phyloP scores from a whole-genome alignment of 2,329 filamentous ascomycete genomes.

The Lasiodiplodia gonubiensis region DNA sequence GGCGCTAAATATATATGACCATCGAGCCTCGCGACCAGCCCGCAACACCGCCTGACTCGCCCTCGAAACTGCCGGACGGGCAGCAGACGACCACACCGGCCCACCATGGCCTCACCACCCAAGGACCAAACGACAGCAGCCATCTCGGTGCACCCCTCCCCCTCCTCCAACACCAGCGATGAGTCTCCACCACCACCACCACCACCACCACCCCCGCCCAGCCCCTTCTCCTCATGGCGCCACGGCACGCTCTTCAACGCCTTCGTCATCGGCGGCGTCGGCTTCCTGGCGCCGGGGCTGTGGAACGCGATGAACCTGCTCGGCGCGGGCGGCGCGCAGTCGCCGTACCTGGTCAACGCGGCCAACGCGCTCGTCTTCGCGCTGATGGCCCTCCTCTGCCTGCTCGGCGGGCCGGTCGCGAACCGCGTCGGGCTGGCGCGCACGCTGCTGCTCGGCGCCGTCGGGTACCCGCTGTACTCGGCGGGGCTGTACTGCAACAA shows the following conservation, averaged over 20 bases:
- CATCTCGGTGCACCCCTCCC: background rate
- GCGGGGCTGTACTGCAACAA: conserved; percentile 59
- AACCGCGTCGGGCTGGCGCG: conserved; percentile 57
- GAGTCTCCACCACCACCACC: background rate
- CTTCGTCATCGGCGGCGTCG: conserved; percentile 59
- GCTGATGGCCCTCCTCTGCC: conserved; percentile 54
- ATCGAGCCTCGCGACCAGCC: too few relatives aligned
- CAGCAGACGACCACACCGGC: too few relatives aligned
- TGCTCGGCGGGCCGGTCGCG: conserved; percentile 56
- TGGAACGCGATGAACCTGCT: conserved; percentile 64
- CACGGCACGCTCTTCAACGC: conserved; percentile 61
- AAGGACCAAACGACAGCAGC: too few relatives aligned
- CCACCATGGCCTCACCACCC: too few relatives aligned
- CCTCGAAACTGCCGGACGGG: too few relatives aligned
- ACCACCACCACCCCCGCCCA: background rate
- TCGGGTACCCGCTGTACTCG: conserved; percentile 57
- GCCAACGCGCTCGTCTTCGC: conserved; percentile 60
- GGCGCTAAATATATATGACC: too few relatives aligned
- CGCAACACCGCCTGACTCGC: too few relatives aligned
- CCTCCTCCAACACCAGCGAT: background rate
- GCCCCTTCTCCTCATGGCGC: conserved; percentile 49
- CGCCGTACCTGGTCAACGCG: conserved; percentile 59
- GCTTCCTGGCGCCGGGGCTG: conserved; percentile 57
- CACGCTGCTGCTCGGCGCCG: conserved; percentile 53
- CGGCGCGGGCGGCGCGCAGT: conserved; percentile 59